Conservation (phyloP, 345 rosid genomes). For the Syzygium aqueum region DNA sequence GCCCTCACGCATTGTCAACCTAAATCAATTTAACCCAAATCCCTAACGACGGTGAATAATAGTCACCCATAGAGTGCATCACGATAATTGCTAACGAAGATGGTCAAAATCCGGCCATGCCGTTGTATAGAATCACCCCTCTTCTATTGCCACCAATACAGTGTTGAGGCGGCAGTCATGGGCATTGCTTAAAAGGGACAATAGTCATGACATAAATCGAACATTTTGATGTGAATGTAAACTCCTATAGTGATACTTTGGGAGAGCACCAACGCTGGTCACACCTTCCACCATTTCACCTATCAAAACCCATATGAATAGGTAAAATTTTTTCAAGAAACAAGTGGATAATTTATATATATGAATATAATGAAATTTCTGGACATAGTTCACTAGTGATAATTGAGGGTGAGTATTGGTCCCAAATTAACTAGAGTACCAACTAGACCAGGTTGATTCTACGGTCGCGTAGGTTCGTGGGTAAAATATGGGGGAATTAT, state of each 20-base stretch:
- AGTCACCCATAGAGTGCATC: not conserved
- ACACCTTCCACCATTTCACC: not conserved
- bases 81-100: not conserved
- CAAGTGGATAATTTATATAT: too few species aligned
- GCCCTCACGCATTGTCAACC: not conserved
- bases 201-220: not conserved
- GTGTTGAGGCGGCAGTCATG: not conserved
- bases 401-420: not conserved
- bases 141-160: not conserved
- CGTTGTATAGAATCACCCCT: not conserved
- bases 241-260: too few species aligned
- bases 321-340: not conserved
- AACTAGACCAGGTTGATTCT: rapidly evolving
- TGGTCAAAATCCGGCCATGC: not conserved
- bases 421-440: not conserved
- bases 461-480: not conserved
- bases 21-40: not conserved
- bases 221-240: not conserved
- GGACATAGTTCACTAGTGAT: not conserved
- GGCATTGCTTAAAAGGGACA: not conserved
- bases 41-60: not conserved
- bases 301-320: not conserved
- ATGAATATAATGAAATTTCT: not conserved
- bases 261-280: not conserved
- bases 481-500: not conserved